phyloP scores from a whole-genome alignment of 2,329 filamentous ascomycete genomes.

The Colletotrichum somersetense region DNA sequence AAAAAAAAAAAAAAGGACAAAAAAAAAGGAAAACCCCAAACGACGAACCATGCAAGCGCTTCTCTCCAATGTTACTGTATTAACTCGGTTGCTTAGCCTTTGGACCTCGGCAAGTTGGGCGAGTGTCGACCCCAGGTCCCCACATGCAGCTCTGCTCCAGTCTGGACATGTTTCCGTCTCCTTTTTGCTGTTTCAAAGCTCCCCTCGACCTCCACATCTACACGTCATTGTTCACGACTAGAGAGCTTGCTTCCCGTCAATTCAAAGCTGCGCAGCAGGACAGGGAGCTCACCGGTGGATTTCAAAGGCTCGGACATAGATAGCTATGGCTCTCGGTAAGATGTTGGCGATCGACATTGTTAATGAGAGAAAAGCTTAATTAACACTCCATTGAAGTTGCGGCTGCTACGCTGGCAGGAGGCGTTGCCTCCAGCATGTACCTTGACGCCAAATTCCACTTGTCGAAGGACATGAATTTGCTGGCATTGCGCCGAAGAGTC shows the following conservation, averaged over 20 bases:
- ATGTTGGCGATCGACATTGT: not conserved
- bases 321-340: slow-evolving; percentile 28
- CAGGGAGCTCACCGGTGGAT: not conserved
- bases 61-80: not conserved
- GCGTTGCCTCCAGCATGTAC: slow-evolving; percentile 55
- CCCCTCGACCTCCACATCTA: not conserved
- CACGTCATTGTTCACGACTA: not conserved
- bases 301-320: not conserved
- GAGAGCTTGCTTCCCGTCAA: not conserved
- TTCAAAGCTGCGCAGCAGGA: not conserved
- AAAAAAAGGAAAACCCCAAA: not conserved
- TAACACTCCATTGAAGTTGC: slow-evolving; percentile 47
- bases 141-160: slow-evolving; percentile 11
- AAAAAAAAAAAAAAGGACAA: not conserved
- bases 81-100: not conserved
- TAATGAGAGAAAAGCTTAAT: not conserved
- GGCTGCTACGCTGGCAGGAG: slow-evolving; percentile 54
- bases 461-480: slow-evolving; percentile 66
- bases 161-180: not conserved
- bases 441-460: slow-evolving; percentile 79
- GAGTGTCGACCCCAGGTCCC: not conserved
- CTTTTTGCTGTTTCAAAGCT: not conserved
- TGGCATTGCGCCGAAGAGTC: slow-evolving; percentile 53
- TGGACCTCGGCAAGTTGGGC: slow-evolving; percentile 8
- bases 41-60: too few species aligned